Evolutionary conservation across 2,329 filamentous ascomycete genomes (phyloP).

Genomic region (Rutstroemia sp.): DNA sequence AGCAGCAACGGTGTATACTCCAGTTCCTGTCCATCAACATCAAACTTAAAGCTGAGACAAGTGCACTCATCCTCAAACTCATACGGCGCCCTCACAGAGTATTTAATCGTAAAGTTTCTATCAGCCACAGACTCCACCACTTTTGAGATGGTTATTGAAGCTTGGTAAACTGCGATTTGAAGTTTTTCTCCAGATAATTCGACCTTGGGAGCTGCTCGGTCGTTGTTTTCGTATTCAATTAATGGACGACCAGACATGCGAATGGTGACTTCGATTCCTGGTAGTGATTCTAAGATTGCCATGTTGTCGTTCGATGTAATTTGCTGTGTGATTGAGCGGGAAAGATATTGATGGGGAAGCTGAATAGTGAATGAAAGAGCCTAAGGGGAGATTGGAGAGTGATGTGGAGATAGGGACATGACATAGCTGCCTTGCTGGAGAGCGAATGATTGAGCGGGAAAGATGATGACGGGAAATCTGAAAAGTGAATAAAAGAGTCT

Average conservation of each 20-base stretch:
- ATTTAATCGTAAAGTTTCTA: background rate
- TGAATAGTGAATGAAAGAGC: too few relatives aligned
- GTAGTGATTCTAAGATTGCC: background rate
- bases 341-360: too few relatives aligned
- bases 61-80: background rate
- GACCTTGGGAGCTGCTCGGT: background rate
- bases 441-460: too few relatives aligned
- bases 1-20: too few relatives aligned
- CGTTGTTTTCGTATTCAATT: background rate
- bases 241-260: background rate
- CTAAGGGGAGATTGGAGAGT: too few relatives aligned
- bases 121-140: background rate
- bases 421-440: too few relatives aligned
- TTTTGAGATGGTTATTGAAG: background rate
- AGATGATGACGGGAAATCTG: too few relatives aligned
- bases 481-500: too few relatives aligned
- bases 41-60: background rate
- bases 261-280: background rate
- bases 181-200: background rate
- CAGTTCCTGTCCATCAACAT: background rate
- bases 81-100: background rate
- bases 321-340: too few relatives aligned
- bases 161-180: background rate
- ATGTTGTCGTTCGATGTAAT: background rate
- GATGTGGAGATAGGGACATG: too few relatives aligned